phyloP scores from a whole-genome alignment of 2,329 filamentous ascomycete species.

The Berkeleyomyces rouxiae region DNA sequence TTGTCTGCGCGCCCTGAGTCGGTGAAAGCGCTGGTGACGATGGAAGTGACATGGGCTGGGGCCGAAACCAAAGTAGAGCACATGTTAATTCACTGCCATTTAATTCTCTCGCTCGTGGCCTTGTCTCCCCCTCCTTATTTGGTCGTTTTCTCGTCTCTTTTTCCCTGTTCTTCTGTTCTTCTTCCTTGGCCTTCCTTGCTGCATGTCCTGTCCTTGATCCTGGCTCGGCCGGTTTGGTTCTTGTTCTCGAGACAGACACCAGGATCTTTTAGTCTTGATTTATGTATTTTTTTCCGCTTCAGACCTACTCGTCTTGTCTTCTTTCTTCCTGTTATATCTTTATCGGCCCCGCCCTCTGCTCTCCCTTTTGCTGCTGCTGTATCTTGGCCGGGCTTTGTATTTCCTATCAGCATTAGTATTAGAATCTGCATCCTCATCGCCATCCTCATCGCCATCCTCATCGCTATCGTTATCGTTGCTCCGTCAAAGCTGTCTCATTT shows the following conservation, averaged over 20 bases:
- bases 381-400: neutral
- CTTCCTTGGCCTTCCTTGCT: neutral
- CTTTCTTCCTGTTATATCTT: neutral
- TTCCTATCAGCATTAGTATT: neutral
- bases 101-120: neutral
- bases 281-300: neutral
- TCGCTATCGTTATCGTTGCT: neutral
- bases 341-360: neutral
- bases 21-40: too few species aligned
- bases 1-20: too few species aligned
- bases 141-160: slow-evolving; percentile 1
- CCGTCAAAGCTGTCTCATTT: neutral
- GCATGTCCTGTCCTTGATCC: neutral
- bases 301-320: neutral
- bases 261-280: neutral
- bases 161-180: slow-evolving; percentile 1
- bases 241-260: neutral
- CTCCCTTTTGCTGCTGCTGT: neutral
- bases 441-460: neutral
- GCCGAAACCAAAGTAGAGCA: neutral
- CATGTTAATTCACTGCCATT: neutral
- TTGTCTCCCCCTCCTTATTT: neutral
- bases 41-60: neutral
- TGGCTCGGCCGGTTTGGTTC: neutral
- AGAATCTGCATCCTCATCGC: neutral